Conservation (phyloP, 768 basidiomycete genomes). For the Russula virescens region DNA sequence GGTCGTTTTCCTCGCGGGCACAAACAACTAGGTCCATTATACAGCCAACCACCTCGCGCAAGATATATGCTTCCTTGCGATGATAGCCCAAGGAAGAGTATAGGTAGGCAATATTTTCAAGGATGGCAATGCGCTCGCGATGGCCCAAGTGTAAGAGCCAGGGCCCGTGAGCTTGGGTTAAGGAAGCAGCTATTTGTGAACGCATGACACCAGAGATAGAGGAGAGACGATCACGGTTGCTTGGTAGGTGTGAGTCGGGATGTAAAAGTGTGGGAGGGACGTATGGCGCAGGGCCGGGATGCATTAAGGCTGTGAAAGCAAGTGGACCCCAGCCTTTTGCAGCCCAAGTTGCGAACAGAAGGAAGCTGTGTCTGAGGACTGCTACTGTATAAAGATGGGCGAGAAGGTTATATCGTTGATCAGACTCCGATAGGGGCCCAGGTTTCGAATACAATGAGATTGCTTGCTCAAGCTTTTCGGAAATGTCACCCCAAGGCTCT, state of each 20-base stretch:
- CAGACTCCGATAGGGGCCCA: slow-evolving; percentile 40
- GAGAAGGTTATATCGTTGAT: slow-evolving; percentile 54
- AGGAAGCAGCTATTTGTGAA: slow-evolving; percentile 53
- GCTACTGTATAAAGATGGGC: slow-evolving; percentile 62
- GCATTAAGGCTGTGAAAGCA: slow-evolving; percentile 70
- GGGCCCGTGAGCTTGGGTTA: slow-evolving; percentile 79
- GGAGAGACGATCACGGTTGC: slow-evolving; percentile 57
- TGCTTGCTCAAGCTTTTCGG: slow-evolving; percentile 63
- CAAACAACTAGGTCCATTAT: slow-evolving; percentile 83
- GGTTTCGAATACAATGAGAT: slow-evolving; percentile 54
- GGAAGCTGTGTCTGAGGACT: slow-evolving; percentile 64
- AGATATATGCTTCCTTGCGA: slow-evolving; percentile 82
- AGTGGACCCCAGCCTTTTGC: slow-evolving; percentile 84
- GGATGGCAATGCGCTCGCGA: slow-evolving; percentile 64
- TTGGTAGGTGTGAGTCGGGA: slow-evolving; percentile 34
- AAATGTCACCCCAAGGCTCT: slow-evolving; percentile 72
- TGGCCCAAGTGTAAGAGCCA: slow-evolving; percentile 79
- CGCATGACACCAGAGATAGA: slow-evolving; percentile 65
- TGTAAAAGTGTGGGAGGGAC: slow-evolving; percentile 54
- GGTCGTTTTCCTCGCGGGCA: slow-evolving; percentile 61
- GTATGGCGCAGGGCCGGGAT: slow-evolving; percentile 52
- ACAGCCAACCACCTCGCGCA: slow-evolving; percentile 82
- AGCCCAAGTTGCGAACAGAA: slow-evolving; percentile 76
- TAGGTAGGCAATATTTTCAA: slow-evolving; percentile 66
- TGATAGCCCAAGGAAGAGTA: slow-evolving; percentile 79